Conservation (phyloP, 768 basidiomycete species). For the Leucosporidium creatinivorum region DNA sequence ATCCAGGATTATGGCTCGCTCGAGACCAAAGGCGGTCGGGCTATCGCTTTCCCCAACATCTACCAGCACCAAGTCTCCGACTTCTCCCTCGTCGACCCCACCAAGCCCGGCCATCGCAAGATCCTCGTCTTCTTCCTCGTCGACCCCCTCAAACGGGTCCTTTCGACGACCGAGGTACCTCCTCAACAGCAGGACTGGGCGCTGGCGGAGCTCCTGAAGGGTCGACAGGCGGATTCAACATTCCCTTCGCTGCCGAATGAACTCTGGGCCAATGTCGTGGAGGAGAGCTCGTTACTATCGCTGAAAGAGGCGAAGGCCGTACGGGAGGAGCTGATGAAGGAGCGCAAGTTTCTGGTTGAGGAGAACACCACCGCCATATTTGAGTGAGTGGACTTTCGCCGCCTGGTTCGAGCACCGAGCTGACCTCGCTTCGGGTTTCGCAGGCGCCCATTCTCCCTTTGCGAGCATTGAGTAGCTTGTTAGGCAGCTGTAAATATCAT, state of each 20-base stretch:
- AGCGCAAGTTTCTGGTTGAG: slow-evolving; percentile 3
- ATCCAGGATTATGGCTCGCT: slow-evolving; percentile 47
- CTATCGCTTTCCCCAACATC: slow-evolving; percentile 53
- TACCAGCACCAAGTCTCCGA: slow-evolving; percentile 50
- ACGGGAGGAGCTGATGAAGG: slow-evolving; percentile 11
- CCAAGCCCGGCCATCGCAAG: slow-evolving; percentile 47
- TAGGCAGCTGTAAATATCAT: too few relatives aligned
- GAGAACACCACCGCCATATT: not conserved
- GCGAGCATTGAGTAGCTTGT: slow-evolving; percentile 8
- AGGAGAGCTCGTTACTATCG: not conserved
- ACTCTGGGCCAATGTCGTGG: not conserved
- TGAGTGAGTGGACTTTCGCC: not conserved
- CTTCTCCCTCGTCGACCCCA: slow-evolving; percentile 46
- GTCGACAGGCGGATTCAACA: too few relatives aligned
- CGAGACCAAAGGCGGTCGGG: slow-evolving; percentile 43
- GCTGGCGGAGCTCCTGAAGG: not conserved
- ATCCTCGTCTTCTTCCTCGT: slow-evolving; percentile 50
- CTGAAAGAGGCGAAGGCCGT: slow-evolving; percentile 5
- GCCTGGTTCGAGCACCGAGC: not conserved
- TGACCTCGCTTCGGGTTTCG: not conserved
- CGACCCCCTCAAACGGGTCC: slow-evolving; percentile 43
- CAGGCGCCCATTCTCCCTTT: slow-evolving; percentile 3
- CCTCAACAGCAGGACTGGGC: slow-evolving; percentile 48
- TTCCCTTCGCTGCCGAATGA: not conserved
- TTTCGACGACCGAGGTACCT: slow-evolving; percentile 48